Conservation (phyloP, 345 rosid species). For the Orychophragmus violaceus region DNA sequence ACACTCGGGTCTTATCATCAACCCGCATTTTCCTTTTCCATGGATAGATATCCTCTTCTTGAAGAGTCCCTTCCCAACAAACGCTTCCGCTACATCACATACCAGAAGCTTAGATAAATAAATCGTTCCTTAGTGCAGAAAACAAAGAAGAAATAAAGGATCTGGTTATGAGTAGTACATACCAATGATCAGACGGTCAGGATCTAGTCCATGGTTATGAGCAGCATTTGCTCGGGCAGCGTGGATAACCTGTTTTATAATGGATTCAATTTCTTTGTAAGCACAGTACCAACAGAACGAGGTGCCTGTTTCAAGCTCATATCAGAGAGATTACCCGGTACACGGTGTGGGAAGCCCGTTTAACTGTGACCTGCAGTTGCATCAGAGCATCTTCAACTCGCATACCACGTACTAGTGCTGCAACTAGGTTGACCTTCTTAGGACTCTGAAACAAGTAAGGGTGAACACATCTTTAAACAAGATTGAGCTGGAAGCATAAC, state of each 20-base stretch:
- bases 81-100: constrained; percentile 71
- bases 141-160: not conserved
- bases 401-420: constrained; percentile 92
- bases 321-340: constrained; percentile 52
- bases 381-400: constrained; percentile 91
- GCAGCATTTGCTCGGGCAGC: constrained; percentile 89
- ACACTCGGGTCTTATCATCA: constrained; percentile 57
- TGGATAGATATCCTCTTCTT: constrained; percentile 64
- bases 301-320: not conserved
- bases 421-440: constrained; percentile 91
- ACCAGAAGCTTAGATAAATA: constrained; percentile 1
- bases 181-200: constrained; percentile 89
- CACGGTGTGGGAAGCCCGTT: constrained; percentile 80
- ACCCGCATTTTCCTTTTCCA: constrained; percentile 55
- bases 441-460: constrained; percentile 66
- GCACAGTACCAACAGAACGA: not conserved
- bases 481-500: too few species aligned
- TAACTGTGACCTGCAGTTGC: constrained; percentile 84
- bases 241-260: constrained; percentile 61
- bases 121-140: not conserved
- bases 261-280: not conserved
- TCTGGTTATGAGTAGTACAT: constrained; percentile 23
- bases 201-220: constrained; percentile 82
- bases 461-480: not conserved
- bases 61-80: constrained; percentile 75